Base-by-base conservation (phyloP, 495 filamentous ascomycete species). In the Sphaerosporella brunnea region DNA sequence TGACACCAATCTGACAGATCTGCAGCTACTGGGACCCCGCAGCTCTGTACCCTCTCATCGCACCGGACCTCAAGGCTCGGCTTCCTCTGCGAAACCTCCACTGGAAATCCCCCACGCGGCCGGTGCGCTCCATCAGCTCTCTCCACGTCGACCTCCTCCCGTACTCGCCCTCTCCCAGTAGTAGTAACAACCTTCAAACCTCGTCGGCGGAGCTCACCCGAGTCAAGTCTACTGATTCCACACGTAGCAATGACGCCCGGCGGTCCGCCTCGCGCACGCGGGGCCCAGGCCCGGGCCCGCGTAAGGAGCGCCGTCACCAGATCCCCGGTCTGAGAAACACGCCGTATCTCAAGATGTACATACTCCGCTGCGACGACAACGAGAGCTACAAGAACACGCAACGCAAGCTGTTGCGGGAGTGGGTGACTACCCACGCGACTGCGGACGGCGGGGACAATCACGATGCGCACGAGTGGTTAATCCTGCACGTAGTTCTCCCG, bases 401-500 rank as follows among this genome's bases (percentile, higher is more conserved):
- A 5, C 71, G 85, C 48, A 78, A 82, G 60, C 70, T 77, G 51
- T 66, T 96, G 28, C 73, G 84, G 36, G 90, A 95, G 48, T 97
- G 90, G 90, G 76, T 97, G 50, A 84, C 84, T 59, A 65, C 71
- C 5, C 75, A 93, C 51, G 79, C 82, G 0, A 59, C 60, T 15
- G 56, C 68, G 1, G 60, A 67, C 5, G 65, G 62, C 13, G 70
- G 63, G 34, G 56, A 59, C 32, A 55, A 59, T 16, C 90, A 97
- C 61, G 92, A 96, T 67, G 92, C 92, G 2, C 94, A 82, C 58
- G 92, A 97, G 59, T 97, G 88, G 88, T 69, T 97, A 15, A 85
- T 97, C 47, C 55, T 97, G 9, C 90, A 96, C 61, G 78, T 97
- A 44, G 77, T 92, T 13, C 72, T 90, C 38, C 77, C 82, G 13